Conservation (phyloP, 2,329 filamentous ascomycete species). For the Rhynchosporium graminicola region DNA sequence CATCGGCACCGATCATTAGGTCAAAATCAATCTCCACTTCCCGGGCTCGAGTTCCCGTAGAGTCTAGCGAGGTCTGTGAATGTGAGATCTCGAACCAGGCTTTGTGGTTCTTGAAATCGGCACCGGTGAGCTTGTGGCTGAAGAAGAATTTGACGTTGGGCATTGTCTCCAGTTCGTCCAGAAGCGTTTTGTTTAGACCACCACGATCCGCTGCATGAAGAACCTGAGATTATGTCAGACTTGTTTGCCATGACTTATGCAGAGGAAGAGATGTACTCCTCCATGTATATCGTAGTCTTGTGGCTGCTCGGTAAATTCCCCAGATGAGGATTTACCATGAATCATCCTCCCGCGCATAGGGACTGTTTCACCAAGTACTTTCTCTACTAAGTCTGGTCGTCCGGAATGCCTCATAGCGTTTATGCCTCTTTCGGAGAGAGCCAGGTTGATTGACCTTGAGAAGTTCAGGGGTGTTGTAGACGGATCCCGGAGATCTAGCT, state of each 20-base stretch:
- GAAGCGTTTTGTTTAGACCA: constrained; percentile 76
- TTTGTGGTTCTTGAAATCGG: constrained; percentile 75
- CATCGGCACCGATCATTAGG: constrained; percentile 91
- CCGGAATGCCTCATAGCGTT: constrained; percentile 77
- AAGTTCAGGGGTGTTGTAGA: constrained; percentile 87
- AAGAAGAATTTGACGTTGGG: constrained; percentile 92
- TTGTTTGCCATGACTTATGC: not conserved
- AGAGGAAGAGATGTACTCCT: constrained; percentile 56
- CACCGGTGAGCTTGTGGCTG: constrained; percentile 88
- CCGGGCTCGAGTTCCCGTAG: constrained; percentile 33
- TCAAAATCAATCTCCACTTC: constrained; percentile 89
- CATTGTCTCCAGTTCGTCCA: constrained; percentile 80
- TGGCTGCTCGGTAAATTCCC: constrained; percentile 71
- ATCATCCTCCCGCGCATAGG: constrained; percentile 98
- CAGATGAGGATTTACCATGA: constrained; percentile 67
- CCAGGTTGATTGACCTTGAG: constrained; percentile 97
- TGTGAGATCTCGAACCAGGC: constrained; percentile 80
- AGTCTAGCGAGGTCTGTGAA: constrained; percentile 38
- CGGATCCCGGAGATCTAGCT: constrained; percentile 81
- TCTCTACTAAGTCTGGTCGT: constrained; percentile 66
- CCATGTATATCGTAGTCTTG: constrained; percentile 91
- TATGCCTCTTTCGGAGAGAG: constrained; percentile 90
- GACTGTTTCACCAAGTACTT: constrained; percentile 76
- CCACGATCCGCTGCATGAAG: constrained; percentile 86
- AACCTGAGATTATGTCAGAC: constrained; percentile 51